Evolutionary conservation across 495 filamentous ascomycete species (phyloP), one percentile per base, ranked within the genome.

Genomic region (Hypoxylon trugodes): DNA sequence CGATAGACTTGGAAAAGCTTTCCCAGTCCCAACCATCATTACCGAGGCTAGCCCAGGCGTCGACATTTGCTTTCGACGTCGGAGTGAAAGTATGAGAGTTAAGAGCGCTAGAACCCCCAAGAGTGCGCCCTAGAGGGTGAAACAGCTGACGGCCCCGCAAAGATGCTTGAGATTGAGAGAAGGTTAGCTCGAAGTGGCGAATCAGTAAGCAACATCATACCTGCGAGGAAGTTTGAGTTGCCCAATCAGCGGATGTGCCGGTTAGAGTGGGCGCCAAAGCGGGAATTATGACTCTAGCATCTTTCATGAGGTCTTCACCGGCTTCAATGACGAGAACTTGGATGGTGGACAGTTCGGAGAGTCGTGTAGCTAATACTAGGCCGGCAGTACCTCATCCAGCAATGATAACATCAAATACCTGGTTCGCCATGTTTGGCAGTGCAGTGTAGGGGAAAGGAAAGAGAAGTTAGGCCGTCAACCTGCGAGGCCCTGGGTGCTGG

Each of bases 271-370:
- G 38, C 73, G 77, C 57, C 71, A 74, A 58, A 69, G 41, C 60
- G 6, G 70, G 67, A 18, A 28, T 53, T 0, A 41, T 45, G n/a
- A 66, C 45, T 3, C 33, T 46, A 0, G 57, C 30, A 13, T 70
- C 61, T 3, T 12, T 16, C 7, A 13, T 54, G 5, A 48, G 56
- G 28, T 73, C 61, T 1, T 36, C 65, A 8, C 81, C 81, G 1
- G 79, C 76, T 57, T 84, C 81, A 19, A 84, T 41, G 13, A 84
- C 61, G 19, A 83, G 70, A 8, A 84, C 72, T 0, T 64, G 61
- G 7, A 65, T 56, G 26, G 68, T 61, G 1, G 65, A 60, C 52
- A 81, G 71, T 51, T 81, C 79, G 9, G 79, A 76, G 4, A 83
- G 75, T 12, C 80, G 73, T 18, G 70, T 68, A 35, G 81, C 81